Evolutionary conservation across 202 grass and related monocot species (phyloP), one percentile per base, ranked within the genome.

Genomic region (Zoysia matrella): DNA sequence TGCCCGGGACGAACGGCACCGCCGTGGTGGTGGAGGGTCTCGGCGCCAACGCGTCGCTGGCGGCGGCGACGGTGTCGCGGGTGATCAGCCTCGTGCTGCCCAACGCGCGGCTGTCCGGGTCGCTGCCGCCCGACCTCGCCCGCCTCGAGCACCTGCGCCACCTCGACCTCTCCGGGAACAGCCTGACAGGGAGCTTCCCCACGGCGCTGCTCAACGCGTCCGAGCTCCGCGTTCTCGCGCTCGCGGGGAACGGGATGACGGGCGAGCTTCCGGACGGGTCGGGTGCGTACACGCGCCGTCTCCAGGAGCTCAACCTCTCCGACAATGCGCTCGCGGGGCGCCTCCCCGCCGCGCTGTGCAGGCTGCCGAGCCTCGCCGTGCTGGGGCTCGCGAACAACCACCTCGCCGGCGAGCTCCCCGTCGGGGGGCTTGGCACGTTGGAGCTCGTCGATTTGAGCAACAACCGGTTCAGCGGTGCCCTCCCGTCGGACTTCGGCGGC

Each of bases 101-200:
- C 22, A 30, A 30, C 22, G 22, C 22, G 22, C 22, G 22, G 22
- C 22, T 30, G 22, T 30, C 22, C 22, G 22, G 22, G 22, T 30
- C 22, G 22, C 22, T 30, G 22, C 22, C 22, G 22, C 22, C 22
- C 22, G 22, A 30, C 22, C 22, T 30, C 22, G 22, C 22, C 22
- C 22, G 22, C 22, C 22, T 30, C 22, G 22, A 30, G 22, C 22
- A 30, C 22, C 22, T 30, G 22, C 22, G 22, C 22, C 22, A 30
- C 22, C 22, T 96, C 50, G 97, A 99, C 75, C 86, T 99, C 68
- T 94, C 97, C 30, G 87, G 89, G 39, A 99, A 99, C 88, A 11
- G 42, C 16, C 39, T 99, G 47, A 92, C 67, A 57, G 89, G 96
- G 16, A 61, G 2, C 8, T 11, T 99, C 11, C 97, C 93, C 1